Evolutionary conservation across 345 rosid genomes (phyloP), one percentile per base, ranked within the genome.

Genomic region (Adansonia digitata): DNA sequence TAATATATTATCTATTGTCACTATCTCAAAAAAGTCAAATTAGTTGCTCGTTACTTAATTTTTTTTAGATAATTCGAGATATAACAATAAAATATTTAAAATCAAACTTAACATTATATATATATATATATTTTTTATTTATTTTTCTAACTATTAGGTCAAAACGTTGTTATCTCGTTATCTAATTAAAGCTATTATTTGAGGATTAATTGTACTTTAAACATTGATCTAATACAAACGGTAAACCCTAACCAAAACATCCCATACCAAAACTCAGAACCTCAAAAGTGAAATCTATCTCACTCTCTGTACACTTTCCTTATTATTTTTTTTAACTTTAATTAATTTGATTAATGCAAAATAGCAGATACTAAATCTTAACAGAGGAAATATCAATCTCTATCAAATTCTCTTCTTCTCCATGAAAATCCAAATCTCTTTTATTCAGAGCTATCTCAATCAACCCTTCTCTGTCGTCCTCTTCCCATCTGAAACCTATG

Each of bases 361-460:
- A 37, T 53, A 73, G 55, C 17, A 1, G 13, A 46, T 31, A 35
- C 22, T 69, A 40, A 62, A 13, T 51, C 55, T 62, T 80, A 12
- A 43, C 37, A 71, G 78, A 79, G 51, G 90, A 90, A 46, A 90
- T 77, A 73, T 89, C 89, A 67, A 94, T 94, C 84, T 75, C 77
- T 1, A 75, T 75, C 52, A 75, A 52, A 39, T 65, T 65, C 17
- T 75, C 97, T 73, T 94, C 98, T 57, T 90, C 97, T 20, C 77
- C 84, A 42, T 81, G 81, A 79, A 81, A 82, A 71, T 82, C 85
- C 70, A 83, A 4, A 45, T 82, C 83, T 74, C 72, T 80, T 69
- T 74, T 56, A 40, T 86, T 86, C 0, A 94, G 81, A 26, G 83
- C 81, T 24, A 94, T 92, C 85, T 94, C 98, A 20, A 94, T 94